Base-by-base conservation (phyloP, 2,329 filamentous ascomycete species). In the Mycogone perniciosa region DNA sequence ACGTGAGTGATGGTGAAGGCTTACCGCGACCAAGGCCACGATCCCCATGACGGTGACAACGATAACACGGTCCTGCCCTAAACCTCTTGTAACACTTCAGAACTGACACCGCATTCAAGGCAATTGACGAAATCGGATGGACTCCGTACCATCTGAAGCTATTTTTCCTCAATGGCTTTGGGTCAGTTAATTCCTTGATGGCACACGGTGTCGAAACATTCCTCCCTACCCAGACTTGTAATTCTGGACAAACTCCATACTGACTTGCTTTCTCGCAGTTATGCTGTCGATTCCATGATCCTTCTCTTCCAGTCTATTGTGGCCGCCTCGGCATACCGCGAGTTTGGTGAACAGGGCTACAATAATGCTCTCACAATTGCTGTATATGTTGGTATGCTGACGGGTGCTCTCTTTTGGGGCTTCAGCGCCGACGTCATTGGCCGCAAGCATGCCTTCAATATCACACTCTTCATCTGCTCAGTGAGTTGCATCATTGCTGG, bases 321-420 rank as follows among this genome's bases (percentile, higher is more conserved):
- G 55, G 74, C 82, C 1, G 66, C 66, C 1, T 74, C 77, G 37
- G 81, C 84, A 2, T 80, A 69, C 46, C 72, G 71, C 46, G 83
- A 86, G 58, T 85, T 86, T 59, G 73, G 74, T 27, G 57, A 74
- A 3, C 70, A 72, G 1, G 73, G 76, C 27, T 86, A 80, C 56
- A 59, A 61, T 2, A 76, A 76, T 55, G 83, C 76, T 7, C 70
- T 86, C 42, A 86, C 78, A 2, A 76, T 86, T 45, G 77, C 84
- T 5, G 76, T 75, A 1, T 87, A 84, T 59, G 72, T 76, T 7
- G 77, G 77, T 11, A 76, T 76, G 70, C 70, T 76, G 46, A 55
- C 71, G 0, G 79, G 82, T 2, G 82, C 81, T 11, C 62, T 86
- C 29, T 86, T 87, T 66, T 88, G 84, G 84, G 84, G 84, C 2